These are phyloP conservation scores for Durio zibethinus DNA, from an alignment of 345 rosid species.

Conservation along the genomic window DNA sequence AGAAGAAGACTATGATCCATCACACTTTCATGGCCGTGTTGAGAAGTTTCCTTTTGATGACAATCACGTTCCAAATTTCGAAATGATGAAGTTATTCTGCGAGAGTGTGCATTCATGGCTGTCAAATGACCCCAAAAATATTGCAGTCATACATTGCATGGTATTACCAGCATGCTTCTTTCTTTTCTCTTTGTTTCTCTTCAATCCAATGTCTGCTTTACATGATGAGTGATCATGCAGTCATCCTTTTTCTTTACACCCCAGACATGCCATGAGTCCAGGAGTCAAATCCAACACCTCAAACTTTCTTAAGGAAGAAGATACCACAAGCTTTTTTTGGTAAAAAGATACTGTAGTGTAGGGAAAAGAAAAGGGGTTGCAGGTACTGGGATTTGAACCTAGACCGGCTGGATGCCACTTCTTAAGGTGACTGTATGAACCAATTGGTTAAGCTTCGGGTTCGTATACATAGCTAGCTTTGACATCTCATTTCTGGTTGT, in stretches of 20 bases:
- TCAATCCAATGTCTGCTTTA: neutral
- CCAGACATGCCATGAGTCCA: neutral
- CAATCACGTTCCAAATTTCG: slow-evolving; percentile 78
- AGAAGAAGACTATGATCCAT: slow-evolving; percentile 68
- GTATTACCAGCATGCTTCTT: slow-evolving; percentile 29
- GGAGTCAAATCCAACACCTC: neutral
- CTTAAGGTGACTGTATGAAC: too few species aligned
- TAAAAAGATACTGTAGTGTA: too few species aligned
- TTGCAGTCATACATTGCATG: slow-evolving; percentile 90
- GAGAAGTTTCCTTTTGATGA: slow-evolving; percentile 85
- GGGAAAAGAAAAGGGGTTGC: too few species aligned
- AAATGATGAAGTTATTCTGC: slow-evolving; percentile 69
- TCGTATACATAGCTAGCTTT: too few species aligned
- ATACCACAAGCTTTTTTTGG: too few species aligned
- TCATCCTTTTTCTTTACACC: too few species aligned
- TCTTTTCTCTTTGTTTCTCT: neutral
- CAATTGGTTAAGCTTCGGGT: too few species aligned
- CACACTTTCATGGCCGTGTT: slow-evolving; percentile 71
- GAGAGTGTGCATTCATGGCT: slow-evolving; percentile 82
- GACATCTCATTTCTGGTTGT: too few species aligned
- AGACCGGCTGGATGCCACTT: too few species aligned
- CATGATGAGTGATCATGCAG: too few species aligned
- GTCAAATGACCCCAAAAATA: slow-evolving; percentile 57
- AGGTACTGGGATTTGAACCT: too few species aligned
- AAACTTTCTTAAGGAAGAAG: neutral